Evolutionary conservation across 2,329 filamentous ascomycete species (phyloP), one percentile per base, ranked within the genome.

Genomic region (Aspergillus persii): DNA sequence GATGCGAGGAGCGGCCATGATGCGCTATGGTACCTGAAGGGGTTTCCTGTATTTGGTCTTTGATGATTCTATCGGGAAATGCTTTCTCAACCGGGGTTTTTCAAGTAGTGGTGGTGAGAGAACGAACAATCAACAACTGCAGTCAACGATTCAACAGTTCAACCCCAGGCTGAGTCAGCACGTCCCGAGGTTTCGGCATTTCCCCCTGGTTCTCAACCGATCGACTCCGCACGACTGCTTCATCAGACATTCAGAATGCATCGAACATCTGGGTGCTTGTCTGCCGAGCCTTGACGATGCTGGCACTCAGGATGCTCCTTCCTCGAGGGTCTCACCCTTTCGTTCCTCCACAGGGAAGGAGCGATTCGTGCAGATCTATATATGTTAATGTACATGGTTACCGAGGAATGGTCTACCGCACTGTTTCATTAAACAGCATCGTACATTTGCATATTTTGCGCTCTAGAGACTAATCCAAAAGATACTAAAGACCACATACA

Each of bases 1-100:
- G 54, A 87, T 77, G 66, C 81, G 81, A 3, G 81, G 77, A 49
- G 70, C 73, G 26, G 77, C 65, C 80, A 83, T 83, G 36, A 11
- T 62, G 41, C 4, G 11, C 4, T 12, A 31, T 8, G 23, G n/a
- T 9, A 23, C 18, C 18, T 23, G 18, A 23, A 23, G 1, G 18
- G 18, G 18, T 23, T 23, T 23, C 18, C 18, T 23, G 18, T 23
- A 23, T 23, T 23, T 23, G 18, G 18, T 23, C 1, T 23, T 23
- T 23, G 18, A 23, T 2, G 18, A 23, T 1, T 26, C 30, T 31
- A 31, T 31, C 30, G 30, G 8, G 8, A 6, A 8, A 3, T 8
- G 1, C 30, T 3, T 8, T 31, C 5, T 31, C 8, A 31, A 31
- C 5, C 30, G 6, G 30, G 30, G 30, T 31, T 31, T 31, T 8